Base-by-base conservation (phyloP, 2,329 filamentous ascomycete species). In the Zymoseptoria pseudotritici region DNA sequence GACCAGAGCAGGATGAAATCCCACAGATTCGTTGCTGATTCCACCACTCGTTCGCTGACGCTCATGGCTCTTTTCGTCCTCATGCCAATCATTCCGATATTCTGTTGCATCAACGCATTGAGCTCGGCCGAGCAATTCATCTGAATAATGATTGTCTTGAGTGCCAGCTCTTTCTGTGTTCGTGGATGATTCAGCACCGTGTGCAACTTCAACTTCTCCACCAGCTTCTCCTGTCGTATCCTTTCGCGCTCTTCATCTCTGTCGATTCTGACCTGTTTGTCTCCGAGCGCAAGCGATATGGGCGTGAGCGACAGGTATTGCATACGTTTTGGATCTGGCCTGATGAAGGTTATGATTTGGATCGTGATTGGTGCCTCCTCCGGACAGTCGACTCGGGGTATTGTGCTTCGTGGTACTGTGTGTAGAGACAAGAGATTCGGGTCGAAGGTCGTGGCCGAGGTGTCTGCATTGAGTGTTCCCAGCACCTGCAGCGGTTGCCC, bases 121-220 rank as follows among this genome's bases (percentile, higher is more conserved):
- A 99, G 81, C 74, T 99, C 95, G 78, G 87, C 91, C 0, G 92
- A 91, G 81, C 94, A 99, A 71, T 99, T 99, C 72, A 97, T 88
- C 76, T 97, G 93, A 68, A 92, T 91, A 66, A 97, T 83, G 60
- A 97, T 92, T 59, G 85, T 85, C 4, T 87, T 83, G 29, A 99
- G 79, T 1, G 89, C 88, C 63, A 85, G 83, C 73, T 99, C 94
- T 69, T 96, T 93, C 61, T 86, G 83, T 1, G 93, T 94, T 2
- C 87, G 84, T 2, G 84, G 78, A 70, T 89, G 89, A 65, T 86
- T 86, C 57, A 89, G 79, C 4, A 99, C 91, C 1, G 89, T 93
- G 73, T 99, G 95, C 64, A 91, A 82, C 70, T 88, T 91, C 54
- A 97, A 78, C 75, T 97, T 97, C 66, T 96, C 86, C 4, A 94